Evolutionary conservation across 2,329 filamentous ascomycete species (phyloP).

Genomic region (Penicillium digitatum): DNA sequence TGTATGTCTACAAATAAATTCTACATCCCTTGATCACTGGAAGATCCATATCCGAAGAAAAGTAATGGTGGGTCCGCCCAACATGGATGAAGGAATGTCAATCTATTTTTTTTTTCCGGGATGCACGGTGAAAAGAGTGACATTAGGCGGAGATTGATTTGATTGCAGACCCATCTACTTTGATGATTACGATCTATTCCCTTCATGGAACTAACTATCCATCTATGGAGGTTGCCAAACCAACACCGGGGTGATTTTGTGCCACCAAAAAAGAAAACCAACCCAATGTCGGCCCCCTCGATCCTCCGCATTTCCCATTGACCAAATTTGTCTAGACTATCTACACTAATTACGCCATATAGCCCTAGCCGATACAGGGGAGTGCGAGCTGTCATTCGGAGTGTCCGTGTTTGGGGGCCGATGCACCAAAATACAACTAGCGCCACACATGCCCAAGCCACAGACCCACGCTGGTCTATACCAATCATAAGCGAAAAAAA

Average conservation of each 20-base stretch:
- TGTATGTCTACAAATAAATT: background rate
- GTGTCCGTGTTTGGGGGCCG: constrained; percentile 1
- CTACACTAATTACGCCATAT: constrained; percentile 1
- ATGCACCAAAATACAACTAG: background rate
- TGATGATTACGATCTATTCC: background rate
- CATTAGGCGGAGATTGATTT: background rate
- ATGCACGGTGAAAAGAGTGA: background rate
- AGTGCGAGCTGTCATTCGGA: constrained; percentile 6
- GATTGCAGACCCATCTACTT: background rate
- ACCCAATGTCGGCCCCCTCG: background rate
- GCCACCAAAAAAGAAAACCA: background rate
- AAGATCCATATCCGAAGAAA: background rate
- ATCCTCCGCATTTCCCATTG: background rate
- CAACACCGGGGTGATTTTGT: background rate
- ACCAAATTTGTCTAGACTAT: background rate
- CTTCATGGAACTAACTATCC: no score
- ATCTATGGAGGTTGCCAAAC: background rate
- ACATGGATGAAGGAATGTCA: background rate
- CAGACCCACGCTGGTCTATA: background rate
- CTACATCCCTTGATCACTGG: background rate
- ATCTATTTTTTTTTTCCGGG: background rate
- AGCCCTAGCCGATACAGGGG: constrained; percentile 6
- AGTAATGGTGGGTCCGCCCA: background rate
- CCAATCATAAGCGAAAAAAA: background rate
- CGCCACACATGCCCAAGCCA: constrained; percentile 7